Percentiles rank a stretch among this genome's conserved stretches.
Conservation (phyloP, 768 basidiomycete genomes). For the Podaxis sp. region DNA sequence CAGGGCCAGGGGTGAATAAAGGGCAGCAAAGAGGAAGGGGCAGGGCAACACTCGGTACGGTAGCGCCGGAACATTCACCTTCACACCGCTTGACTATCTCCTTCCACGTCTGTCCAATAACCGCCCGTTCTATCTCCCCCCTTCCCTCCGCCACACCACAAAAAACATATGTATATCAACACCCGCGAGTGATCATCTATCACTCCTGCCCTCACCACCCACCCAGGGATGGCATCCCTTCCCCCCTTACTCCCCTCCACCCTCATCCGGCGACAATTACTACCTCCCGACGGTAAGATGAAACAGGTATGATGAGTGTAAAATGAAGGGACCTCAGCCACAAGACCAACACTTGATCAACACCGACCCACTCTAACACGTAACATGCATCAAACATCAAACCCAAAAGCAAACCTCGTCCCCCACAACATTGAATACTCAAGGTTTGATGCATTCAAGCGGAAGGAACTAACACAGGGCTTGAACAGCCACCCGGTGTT, state of each 20-base stretch:
- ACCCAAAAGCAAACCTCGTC: neutral
- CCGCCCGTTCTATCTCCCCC: neutral
- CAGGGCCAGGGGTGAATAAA: too few relatives aligned
- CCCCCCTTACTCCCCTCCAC: neutral
- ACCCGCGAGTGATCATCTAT: neutral
- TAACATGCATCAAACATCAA: neutral
- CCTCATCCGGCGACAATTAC: neutral
- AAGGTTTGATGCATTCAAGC: neutral
- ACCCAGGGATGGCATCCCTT: neutral
- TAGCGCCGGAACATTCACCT: neutral
- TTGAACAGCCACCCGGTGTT: neutral
- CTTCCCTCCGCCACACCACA: neutral
- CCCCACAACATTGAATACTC: neutral
- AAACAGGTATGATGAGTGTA: too few relatives aligned
- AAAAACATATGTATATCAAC: neutral
- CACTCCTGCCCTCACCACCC: neutral
- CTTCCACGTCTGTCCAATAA: neutral
- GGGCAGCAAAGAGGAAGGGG: neutral
- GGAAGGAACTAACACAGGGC: neutral
- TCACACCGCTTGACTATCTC: neutral
- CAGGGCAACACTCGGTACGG: neutral
- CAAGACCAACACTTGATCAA: too few relatives aligned
- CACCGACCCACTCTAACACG: too few relatives aligned
- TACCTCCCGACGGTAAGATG: too few relatives aligned
- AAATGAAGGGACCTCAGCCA: too few relatives aligned